Conservation (phyloP, 2,329 filamentous ascomycete species). For the Cytospora leucostoma region DNA sequence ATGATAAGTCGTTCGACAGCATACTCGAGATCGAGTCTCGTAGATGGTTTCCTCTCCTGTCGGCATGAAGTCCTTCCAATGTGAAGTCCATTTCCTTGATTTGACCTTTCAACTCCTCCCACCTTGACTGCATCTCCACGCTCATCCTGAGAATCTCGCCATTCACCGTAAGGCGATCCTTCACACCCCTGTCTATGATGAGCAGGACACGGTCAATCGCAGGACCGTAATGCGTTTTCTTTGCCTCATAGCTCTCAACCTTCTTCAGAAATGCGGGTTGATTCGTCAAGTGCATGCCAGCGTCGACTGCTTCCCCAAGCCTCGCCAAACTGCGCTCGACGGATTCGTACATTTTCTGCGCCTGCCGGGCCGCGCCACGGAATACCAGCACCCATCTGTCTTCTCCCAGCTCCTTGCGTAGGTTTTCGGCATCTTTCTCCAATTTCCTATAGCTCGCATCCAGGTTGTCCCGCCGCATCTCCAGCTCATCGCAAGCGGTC, state of each 20-base stretch:
- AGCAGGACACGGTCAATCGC: slow-evolving; percentile 88
- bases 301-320: slow-evolving; percentile 76
- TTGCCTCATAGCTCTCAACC: slow-evolving; percentile 90
- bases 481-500: slow-evolving; percentile 85
- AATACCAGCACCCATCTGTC: slow-evolving; percentile 97
- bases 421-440: slow-evolving; percentile 83
- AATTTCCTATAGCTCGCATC: slow-evolving; percentile 88
- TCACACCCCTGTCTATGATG: slow-evolving; percentile 94
- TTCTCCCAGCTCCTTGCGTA: slow-evolving; percentile 88
- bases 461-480: slow-evolving; percentile 70
- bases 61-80: slow-evolving; percentile 70
- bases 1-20: slow-evolving; percentile 73
- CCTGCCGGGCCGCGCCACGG: slow-evolving; percentile 85
- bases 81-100: slow-evolving; percentile 75
- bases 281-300: slow-evolving; percentile 72
- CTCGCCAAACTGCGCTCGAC: slow-evolving; percentile 85
- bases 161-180: slow-evolving; percentile 93
- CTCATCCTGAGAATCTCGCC: slow-evolving; percentile 89
- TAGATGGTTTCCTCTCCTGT: slow-evolving; percentile 70
- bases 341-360: slow-evolving; percentile 95
- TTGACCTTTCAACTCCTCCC: slow-evolving; percentile 72
- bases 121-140: slow-evolving; percentile 80
- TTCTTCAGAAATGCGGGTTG: slow-evolving; percentile 73
- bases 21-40: slow-evolving; percentile 93
- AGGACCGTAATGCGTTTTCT: slow-evolving; percentile 90